Base-by-base conservation (phyloP, 2,329 filamentous ascomycete species). In the Alternaria sp. region DNA sequence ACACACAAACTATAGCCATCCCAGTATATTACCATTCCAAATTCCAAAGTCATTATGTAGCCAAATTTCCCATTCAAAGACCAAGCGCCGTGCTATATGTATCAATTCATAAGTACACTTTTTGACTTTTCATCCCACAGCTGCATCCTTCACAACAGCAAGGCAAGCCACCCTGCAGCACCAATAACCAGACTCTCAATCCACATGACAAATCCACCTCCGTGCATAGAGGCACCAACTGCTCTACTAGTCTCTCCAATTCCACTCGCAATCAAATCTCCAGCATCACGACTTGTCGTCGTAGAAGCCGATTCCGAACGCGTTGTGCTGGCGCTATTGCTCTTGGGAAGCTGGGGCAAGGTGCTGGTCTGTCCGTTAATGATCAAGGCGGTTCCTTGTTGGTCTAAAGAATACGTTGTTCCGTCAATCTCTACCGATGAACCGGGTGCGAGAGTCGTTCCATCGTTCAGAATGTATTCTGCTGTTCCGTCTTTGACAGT, bases 321-420 rank as follows among this genome's bases (percentile, higher is more conserved):
- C 3, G 71, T 75, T 0, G 68, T 63, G 8, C 56, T 71, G 9
- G 71, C 72, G 51, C 63, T 72, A 24, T 69, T 74, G 31, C 63
- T 72, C 29, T 70, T 71, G 0, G 72, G 72, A 5, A 55, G 44
- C 2, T 50, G 68, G 0, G 68, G 60, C 7, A 77, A 60, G 4
- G 58, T 66, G 44, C 72, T 75, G 17, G 74, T 76, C 28, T 67
- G 65, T 0, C 73, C 74, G n/a, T 77, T 70, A 21, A 77, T 58
- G 3, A 77, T 48, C 2, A 77, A 46, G 14, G 68, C 72, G 1
- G 72, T 75, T 13, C 72, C 72, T 6, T 61, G 53, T 0, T 55
- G 24, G 34, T 69, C 69, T 4, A 76, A 62, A 8, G 63, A 69
- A 50, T 73, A 75, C 2, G 70, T 75, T 9, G 71, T 75, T 6